Base-by-base conservation (phyloP, 495 filamentous ascomycete species). In the Aspergillus asperescens region DNA sequence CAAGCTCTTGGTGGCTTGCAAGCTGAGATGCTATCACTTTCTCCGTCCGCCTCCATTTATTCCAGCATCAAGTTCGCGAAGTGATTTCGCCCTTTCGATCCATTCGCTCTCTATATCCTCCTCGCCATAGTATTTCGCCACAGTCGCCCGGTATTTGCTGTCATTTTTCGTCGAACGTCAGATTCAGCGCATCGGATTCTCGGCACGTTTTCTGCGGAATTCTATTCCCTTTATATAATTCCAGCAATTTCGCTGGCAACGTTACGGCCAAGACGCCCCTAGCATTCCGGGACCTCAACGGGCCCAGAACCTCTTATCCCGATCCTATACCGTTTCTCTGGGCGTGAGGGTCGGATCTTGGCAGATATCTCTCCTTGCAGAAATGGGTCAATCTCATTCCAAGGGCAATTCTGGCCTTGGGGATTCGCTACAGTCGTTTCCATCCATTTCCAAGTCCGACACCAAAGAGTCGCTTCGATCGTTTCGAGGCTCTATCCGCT, bases 381-480 rank as follows among this genome's bases (percentile, higher is more conserved):
- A 54, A 45, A 97, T 97, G 92, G 92, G 92, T 71, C 94, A 96
- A 76, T 83, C 89, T 77, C 78, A 82, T 67, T 97, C 92, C 65
- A 96, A 93, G 74, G 74, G 76, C 63, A 79, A 81, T 61, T 81
- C 73, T 55, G 73, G 74, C 62, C 70, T 68, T 56, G 67, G 72
- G 53, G 81, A 84, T 57, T 65, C 73, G 52, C 70, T 92, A 48
- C 84, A 87, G 66, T 85, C 87, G 22, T 93, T 89, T 70, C 89
- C 92, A 29, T 95, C 93, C 19, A 90, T 98, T 68, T 87, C 85
- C 66, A 89, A 88, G 64, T 88, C 92, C 19, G 93, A 98, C 67
- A 98, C 93, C 32, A 90, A 90, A 69, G 94, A 96, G 58, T 97
- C 93, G 8, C 77, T 87, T 18, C 86, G 92, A 42, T 97, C 93